phyloP scores from a whole-genome alignment of 768 basidiomycete species.

The Pleurotus cornucopiae region DNA sequence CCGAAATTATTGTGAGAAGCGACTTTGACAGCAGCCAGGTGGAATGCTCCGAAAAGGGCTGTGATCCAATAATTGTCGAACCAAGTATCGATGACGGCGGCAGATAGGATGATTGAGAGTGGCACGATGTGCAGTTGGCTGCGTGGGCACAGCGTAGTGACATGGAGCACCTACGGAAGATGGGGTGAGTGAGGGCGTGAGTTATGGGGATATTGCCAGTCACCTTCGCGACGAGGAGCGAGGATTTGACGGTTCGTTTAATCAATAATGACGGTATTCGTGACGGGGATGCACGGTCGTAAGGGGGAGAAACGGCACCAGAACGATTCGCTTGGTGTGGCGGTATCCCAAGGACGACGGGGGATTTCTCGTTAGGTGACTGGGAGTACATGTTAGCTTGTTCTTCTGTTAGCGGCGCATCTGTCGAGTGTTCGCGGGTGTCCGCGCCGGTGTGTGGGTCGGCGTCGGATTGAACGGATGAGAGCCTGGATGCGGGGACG shows the following conservation, averaged over 20 bases:
- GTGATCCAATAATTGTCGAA: slow-evolving; percentile 35
- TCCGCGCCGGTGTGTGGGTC: neutral
- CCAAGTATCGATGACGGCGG: slow-evolving; percentile 43
- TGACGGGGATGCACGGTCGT: neutral
- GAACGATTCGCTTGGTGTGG: neutral
- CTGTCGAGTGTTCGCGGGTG: neutral
- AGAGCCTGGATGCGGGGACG: slow-evolving; percentile 1
- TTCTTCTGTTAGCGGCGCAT: neutral
- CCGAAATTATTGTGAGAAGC: neutral
- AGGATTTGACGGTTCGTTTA: slow-evolving; percentile 8
- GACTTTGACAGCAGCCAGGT: slow-evolving; percentile 23
- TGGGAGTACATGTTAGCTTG: neutral
- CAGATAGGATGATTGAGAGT: slow-evolving; percentile 24
- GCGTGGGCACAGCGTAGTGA: slow-evolving; percentile 20
- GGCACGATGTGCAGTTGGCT: slow-evolving; percentile 12
- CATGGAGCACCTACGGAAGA: slow-evolving; percentile 15
- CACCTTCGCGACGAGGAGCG: slow-evolving; percentile 9
- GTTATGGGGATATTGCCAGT: neutral
- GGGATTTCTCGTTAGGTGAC: neutral
- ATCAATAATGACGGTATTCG: neutral
- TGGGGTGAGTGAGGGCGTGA: neutral
- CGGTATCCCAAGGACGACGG: neutral
- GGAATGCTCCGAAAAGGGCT: slow-evolving; percentile 32
- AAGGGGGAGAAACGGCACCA: neutral
- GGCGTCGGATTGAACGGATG: neutral